These are phyloP conservation scores for Kregervanrija pseudodelftensis DNA, from an alignment of 805 yeast species.

Conservation along the genomic window DNA sequence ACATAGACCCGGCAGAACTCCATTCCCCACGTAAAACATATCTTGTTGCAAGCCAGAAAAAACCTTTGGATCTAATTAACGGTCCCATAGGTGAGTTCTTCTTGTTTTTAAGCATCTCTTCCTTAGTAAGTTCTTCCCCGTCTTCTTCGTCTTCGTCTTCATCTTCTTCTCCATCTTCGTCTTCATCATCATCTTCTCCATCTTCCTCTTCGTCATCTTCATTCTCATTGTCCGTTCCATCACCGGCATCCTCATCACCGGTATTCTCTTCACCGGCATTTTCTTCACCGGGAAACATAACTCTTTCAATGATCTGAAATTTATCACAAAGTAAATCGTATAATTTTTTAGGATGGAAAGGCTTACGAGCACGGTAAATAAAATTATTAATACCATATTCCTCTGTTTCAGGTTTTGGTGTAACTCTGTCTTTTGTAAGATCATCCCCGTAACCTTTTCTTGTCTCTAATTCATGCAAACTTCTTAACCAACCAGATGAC, in stretches of 20 bases:
- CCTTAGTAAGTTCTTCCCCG: too few relatives aligned
- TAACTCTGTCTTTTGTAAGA: slow-evolving; percentile 13
- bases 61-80: too few relatives aligned
- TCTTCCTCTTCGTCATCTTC: too few relatives aligned
- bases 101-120: too few relatives aligned
- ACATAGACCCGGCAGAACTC: too few relatives aligned
- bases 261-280: neutral
- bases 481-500: slow-evolving; percentile 39
- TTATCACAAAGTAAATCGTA: slow-evolving; percentile 30
- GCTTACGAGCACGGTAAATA: slow-evolving; percentile 33
- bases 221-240: too few relatives aligned
- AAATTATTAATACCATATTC: slow-evolving; percentile 40
- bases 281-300: slow-evolving; percentile 14
- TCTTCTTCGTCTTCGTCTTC: neutral
- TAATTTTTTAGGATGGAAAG: slow-evolving; percentile 39
- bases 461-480: slow-evolving; percentile 32
- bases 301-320: slow-evolving; percentile 24
- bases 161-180: neutral
- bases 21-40: too few relatives aligned
- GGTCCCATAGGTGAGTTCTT: too few relatives aligned
- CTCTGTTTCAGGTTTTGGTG: slow-evolving; percentile 40
- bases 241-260: too few relatives aligned
- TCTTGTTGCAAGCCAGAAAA: too few relatives aligned
- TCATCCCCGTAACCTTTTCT: slow-evolving; percentile 28
- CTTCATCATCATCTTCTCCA: neutral